phyloP scores from a whole-genome alignment of 495 filamentous ascomycete genomes.

The Corynascus novoguineensis region DNA sequence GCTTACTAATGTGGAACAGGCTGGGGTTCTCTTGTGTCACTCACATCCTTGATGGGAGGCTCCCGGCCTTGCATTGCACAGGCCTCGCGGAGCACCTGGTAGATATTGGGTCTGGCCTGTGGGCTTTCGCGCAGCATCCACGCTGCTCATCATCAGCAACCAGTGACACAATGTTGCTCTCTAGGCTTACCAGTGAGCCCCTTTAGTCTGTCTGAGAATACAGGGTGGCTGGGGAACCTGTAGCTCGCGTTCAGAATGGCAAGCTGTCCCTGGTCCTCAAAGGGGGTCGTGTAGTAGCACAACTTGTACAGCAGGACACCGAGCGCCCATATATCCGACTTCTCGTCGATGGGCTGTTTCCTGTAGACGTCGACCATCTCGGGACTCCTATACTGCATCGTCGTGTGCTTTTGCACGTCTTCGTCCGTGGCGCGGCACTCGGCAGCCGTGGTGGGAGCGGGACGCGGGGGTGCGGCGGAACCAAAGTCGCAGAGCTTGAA shows the following conservation, averaged over 20 bases:
- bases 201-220: conserved; percentile 86
- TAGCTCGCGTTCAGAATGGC: conserved; percentile 97
- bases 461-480: conserved; percentile 75
- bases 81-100: conserved; percentile 79
- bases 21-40: conserved; percentile 28
- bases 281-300: conserved; percentile 98
- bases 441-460: conserved; percentile 74
- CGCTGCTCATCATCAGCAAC: conserved; percentile 50
- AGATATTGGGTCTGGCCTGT: conserved; percentile 81
- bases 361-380: conserved; percentile 99
- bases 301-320: conserved; percentile 96
- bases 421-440: conserved; percentile 92
- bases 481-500: conserved; percentile 99
- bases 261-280: conserved; percentile 95
- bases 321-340: conserved; percentile 97
- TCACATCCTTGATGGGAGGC: conserved; percentile 86
- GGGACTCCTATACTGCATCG: conserved; percentile 92
- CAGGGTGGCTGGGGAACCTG: conserved; percentile 82
- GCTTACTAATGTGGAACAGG: conserved; percentile 14
- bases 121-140: conserved; percentile 88
- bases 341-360: conserved; percentile 96
- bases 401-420: conserved; percentile 95
- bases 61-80: conserved; percentile 85
- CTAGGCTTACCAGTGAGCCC: conserved; percentile 72
- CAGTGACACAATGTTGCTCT: not conserved